Conservation (phyloP, 257 asterid genomes). For the Solanum boliviense region DNA sequence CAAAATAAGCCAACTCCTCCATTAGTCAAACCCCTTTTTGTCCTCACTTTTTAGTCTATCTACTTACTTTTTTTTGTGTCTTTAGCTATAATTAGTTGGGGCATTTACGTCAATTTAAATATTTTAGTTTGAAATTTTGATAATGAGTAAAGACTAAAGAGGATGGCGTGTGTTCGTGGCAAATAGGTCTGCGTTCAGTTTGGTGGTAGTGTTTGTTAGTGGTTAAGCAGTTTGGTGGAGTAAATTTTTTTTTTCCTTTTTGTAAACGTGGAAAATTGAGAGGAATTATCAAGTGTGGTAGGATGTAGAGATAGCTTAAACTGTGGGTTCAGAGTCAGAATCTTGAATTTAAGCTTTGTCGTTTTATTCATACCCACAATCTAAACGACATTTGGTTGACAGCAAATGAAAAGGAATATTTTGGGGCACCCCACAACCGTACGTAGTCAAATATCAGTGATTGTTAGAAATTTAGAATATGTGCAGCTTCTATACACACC, state of each 20-base stretch:
- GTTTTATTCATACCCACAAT: constrained; percentile 13
- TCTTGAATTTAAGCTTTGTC: constrained; percentile 18
- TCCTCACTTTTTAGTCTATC: background rate
- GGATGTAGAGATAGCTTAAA: background rate
- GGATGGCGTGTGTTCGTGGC: constrained; percentile 53
- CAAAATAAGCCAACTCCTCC: background rate
- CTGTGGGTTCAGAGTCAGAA: constrained; percentile 6
- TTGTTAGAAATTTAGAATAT: background rate
- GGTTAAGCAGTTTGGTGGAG: constrained; percentile 14
- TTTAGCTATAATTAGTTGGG: background rate
- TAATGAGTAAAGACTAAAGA: constrained; percentile 11
- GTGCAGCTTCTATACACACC: background rate
- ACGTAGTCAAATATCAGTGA: background rate
- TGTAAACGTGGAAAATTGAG: constrained; percentile 9
- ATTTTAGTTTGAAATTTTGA: background rate
- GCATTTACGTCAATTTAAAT: background rate
- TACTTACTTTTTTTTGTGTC: background rate
- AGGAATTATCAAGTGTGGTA: background rate
- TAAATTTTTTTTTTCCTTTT: background rate
- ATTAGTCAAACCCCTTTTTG: background rate
- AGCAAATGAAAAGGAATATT: constrained; percentile 17
- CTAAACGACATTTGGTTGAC: constrained; percentile 29
- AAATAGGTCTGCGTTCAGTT: constrained; percentile 33
- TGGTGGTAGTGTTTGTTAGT: constrained; percentile 45
- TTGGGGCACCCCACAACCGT: constrained; percentile 19